Percentiles rank a stretch among this genome's conserved stretches.
Evolutionary conservation across 1,139 yeast species (phyloP).

Genomic region (Blastobotrys indianensis): DNA sequence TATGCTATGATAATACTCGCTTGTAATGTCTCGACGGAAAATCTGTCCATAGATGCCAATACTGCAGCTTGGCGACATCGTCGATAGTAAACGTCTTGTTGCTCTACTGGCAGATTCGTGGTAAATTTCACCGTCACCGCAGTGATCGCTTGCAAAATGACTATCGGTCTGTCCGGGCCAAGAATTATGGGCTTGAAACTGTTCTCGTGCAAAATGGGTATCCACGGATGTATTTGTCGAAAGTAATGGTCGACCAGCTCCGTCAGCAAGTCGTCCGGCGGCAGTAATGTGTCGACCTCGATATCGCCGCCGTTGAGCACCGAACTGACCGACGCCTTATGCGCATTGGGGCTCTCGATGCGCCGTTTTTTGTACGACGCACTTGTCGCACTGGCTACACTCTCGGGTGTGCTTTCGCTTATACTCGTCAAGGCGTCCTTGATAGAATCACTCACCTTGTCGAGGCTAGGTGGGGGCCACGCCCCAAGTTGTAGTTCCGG

Average conservation of each 20-base stretch:
- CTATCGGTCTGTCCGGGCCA: slow-evolving; percentile 1
- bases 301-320: not conserved
- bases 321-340: not conserved
- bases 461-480: no score
- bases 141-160: slow-evolving; percentile 20
- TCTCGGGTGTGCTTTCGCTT: not conserved
- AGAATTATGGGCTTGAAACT: slow-evolving; percentile 12
- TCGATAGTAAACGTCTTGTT: slow-evolving; percentile 8
- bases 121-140: slow-evolving; percentile 21
- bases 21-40: slow-evolving; percentile 24
- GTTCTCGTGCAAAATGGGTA: slow-evolving; percentile 18
- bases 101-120: slow-evolving; percentile 8
- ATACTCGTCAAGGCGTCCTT: no score
- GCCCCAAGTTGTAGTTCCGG: not conserved
- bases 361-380: not conserved
- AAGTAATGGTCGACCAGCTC: slow-evolving; percentile 15
- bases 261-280: slow-evolving; percentile 11
- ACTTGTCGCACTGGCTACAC: not conserved
- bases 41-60: slow-evolving; percentile 20
- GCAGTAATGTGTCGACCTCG: slow-evolving; percentile 1
- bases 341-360: not conserved
- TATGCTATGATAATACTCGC: slow-evolving; percentile 24
- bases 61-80: slow-evolving; percentile 19
- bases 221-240: slow-evolving; percentile 20
- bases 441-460: no score